phyloP scores from a whole-genome alignment of 2,329 filamentous ascomycete genomes.

The Colletotrichum costaricense region DNA sequence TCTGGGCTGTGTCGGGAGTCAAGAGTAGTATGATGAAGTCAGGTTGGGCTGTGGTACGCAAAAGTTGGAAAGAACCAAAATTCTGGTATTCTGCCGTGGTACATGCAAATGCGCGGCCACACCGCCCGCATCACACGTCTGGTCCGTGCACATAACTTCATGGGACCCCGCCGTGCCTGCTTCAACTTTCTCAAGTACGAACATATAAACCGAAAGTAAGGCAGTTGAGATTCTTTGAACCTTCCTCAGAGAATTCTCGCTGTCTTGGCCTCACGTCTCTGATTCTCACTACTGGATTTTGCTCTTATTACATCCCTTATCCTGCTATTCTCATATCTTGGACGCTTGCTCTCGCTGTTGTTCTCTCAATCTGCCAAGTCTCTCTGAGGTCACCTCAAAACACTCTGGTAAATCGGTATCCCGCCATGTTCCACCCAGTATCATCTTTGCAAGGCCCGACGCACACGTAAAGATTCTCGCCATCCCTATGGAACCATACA shows the following conservation, averaged over 20 bases:
- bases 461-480: constrained; percentile 58
- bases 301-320: background rate
- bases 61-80: constrained; percentile 18
- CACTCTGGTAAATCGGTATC: constrained; percentile 46
- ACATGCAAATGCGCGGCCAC: background rate
- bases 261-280: background rate
- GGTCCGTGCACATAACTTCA: background rate
- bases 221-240: too few species aligned
- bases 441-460: constrained; percentile 54
- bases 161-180: too few species aligned
- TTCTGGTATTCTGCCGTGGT: constrained; percentile 30
- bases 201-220: too few species aligned
- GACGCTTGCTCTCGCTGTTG: background rate
- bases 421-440: constrained; percentile 49
- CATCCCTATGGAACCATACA: constrained; percentile 42
- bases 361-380: constrained; percentile 1
- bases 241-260: background rate
- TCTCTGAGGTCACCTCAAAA: constrained; percentile 24
- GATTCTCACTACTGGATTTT: background rate
- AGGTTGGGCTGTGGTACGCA: background rate
- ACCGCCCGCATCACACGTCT: background rate
- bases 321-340: background rate
- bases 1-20: background rate
- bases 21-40: background rate
- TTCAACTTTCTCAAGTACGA: too few species aligned